Evolutionary conservation across 2,329 filamentous ascomycete genomes (phyloP), one percentile per base, ranked within the genome.

Genomic region (Pseudocercospora vitis): DNA sequence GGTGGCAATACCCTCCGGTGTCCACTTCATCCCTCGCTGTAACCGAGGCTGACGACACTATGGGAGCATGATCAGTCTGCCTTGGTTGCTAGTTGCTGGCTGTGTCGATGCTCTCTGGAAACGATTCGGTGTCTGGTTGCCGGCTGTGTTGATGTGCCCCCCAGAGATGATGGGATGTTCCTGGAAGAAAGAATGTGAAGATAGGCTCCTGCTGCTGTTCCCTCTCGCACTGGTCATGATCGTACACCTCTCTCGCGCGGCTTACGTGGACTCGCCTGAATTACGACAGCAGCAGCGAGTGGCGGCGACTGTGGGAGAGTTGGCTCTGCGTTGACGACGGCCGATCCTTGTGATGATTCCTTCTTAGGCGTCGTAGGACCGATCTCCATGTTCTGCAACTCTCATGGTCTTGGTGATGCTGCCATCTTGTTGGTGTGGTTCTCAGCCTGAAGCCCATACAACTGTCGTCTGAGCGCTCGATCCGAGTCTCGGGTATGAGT

Each of bases 291-390:
- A 39, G 52, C 5, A 46, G 18, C 8, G 52, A 54, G 12, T 32
- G 39, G 12, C 37, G 37, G 8, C 8, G 37, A 42, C 18, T 42
- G 12, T 18, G 21, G 0, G 19, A 42, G 7, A 12, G 19, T 24
- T 21, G 21, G 37, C 37, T 42, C 19, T 21, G 37, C 37, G 24
- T 12, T 21, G 37, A 42, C n/a, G 37, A 42, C 2, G 37, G n/a
- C 18, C 37, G 12, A 23, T 21, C 18, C 16, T 26, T 24, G 21
- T 42, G 37, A 24, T 14, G 19, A 26, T 21, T 42, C 6, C 37
- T 42, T 24, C 48, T 52, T 19, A 55, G 16, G 29, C 53, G 53
- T 19, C 42, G 33, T n/a, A 49, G 37, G 33, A 55, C 53, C n/a
- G 53, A 48, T 19, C 42, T 55, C 37, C 37, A 42, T 19, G 12